Conservation (phyloP, 306 rosid genomes). For the Hylodesmum podocarpum region DNA sequence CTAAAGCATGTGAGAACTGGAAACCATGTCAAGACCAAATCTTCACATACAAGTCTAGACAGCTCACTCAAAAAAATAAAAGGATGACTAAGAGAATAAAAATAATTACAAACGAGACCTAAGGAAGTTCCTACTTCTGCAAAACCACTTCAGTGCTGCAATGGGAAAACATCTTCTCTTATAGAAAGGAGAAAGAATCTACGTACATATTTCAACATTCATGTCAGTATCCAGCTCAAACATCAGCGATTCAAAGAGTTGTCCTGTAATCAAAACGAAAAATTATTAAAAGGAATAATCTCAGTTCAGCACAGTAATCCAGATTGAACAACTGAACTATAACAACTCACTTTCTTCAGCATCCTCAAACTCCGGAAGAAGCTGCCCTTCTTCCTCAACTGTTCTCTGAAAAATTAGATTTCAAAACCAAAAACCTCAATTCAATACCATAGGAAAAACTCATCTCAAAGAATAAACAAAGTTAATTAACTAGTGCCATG, state of each 20-base stretch:
- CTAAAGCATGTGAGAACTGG: background rate
- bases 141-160: background rate
- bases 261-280: constrained; percentile 50
- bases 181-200: constrained; percentile 10
- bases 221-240: constrained; percentile 68
- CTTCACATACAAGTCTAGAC: background rate
- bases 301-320: constrained; percentile 5
- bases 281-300: background rate
- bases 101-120: background rate
- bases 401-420: constrained; percentile 39
- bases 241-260: constrained; percentile 64
- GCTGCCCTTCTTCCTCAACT: constrained; percentile 58
- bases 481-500: background rate
- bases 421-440: constrained; percentile 1
- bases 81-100: background rate
- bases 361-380: constrained; percentile 83
- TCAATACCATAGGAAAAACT: constrained; percentile 16
- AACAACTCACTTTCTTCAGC: constrained; percentile 67
- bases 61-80: background rate
- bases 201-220: constrained; percentile 63
- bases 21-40: background rate
- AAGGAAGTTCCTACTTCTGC: background rate
- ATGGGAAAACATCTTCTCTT: background rate
- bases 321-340: constrained; percentile 19
- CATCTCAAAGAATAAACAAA: constrained; percentile 6